Evolutionary conservation across 2,329 filamentous ascomycete species (phyloP).

Genomic region (Xylaria sp.): DNA sequence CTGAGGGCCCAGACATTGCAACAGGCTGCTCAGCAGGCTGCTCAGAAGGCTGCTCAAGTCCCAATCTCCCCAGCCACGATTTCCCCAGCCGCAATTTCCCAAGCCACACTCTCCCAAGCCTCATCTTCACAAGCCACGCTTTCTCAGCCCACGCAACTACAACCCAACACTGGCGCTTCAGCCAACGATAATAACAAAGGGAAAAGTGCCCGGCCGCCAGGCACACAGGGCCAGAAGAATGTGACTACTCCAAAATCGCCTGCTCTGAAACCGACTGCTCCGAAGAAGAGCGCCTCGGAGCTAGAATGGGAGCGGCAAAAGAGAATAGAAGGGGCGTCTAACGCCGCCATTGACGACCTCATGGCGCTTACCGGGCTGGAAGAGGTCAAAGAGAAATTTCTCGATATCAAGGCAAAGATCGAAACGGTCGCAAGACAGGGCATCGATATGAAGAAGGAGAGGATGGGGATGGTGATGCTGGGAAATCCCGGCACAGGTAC

Average conservation of each 20-base stretch:
- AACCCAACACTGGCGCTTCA: background rate
- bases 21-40: background rate
- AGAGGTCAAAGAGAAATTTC: conserved; percentile 65
- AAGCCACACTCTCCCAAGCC: background rate
- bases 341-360: conserved; percentile 61
- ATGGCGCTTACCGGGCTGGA: conserved; percentile 71
- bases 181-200: conserved; percentile 2
- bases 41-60: background rate
- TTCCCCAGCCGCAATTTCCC: background rate
- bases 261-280: background rate
- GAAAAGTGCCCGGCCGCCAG: background rate
- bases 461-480: conserved; percentile 58
- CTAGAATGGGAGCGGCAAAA: conserved; percentile 64
- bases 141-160: background rate
- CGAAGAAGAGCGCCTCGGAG: conserved; percentile 16
- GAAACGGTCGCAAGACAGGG: conserved; percentile 63
- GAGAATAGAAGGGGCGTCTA: conserved; percentile 56
- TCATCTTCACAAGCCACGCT: background rate
- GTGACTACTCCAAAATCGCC: background rate
- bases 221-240: background rate
- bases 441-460: conserved; percentile 59
- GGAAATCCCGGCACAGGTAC: conserved; percentile 72
- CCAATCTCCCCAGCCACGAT: background rate
- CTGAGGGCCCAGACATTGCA: conserved; percentile 1
- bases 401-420: conserved; percentile 65